Conservation (phyloP, 306 rosid genomes). For the Herpetospermum pedunculosum region DNA sequence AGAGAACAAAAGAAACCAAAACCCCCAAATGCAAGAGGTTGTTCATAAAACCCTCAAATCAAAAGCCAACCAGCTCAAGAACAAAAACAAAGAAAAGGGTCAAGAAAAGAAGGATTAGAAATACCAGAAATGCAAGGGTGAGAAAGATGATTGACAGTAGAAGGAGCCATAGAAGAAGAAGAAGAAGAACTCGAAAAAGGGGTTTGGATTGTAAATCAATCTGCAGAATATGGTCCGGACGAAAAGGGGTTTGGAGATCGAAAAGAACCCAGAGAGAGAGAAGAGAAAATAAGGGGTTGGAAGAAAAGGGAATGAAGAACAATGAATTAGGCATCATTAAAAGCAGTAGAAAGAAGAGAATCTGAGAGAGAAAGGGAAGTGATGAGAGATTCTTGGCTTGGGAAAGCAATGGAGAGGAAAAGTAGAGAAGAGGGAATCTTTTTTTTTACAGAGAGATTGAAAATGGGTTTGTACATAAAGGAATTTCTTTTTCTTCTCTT, state of each 20-base stretch:
- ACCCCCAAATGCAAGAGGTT: background rate
- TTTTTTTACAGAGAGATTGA: background rate
- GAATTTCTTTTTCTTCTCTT: background rate
- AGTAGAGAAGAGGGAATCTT: too few species aligned
- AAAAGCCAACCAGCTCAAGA: background rate
- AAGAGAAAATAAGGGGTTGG: constrained; percentile 16
- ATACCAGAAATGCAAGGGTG: constrained; percentile 85
- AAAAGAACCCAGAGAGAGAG: constrained; percentile 26
- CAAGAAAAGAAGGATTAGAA: background rate
- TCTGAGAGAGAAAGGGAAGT: constrained; percentile 45
- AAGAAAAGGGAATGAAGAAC: constrained; percentile 31
- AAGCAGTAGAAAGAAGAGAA: constrained; percentile 36
- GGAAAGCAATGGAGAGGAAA: constrained; percentile 53
- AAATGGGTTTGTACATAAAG: background rate
- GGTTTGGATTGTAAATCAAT: constrained; percentile 21
- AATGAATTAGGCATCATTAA: constrained; percentile 41
- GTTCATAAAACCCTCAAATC: background rate
- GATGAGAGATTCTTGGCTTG: constrained; percentile 85
- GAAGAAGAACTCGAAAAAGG: constrained; percentile 1
- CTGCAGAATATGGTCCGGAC: constrained; percentile 17
- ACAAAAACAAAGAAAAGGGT: background rate
- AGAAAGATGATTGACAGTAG: constrained; percentile 63
- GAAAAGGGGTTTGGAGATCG: constrained; percentile 15
- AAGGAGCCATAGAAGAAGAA: constrained; percentile 67
- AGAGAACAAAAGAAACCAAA: background rate